Evolutionary conservation across 805 yeast species (phyloP).

Genomic region (Huiozyma naganishii): DNA sequence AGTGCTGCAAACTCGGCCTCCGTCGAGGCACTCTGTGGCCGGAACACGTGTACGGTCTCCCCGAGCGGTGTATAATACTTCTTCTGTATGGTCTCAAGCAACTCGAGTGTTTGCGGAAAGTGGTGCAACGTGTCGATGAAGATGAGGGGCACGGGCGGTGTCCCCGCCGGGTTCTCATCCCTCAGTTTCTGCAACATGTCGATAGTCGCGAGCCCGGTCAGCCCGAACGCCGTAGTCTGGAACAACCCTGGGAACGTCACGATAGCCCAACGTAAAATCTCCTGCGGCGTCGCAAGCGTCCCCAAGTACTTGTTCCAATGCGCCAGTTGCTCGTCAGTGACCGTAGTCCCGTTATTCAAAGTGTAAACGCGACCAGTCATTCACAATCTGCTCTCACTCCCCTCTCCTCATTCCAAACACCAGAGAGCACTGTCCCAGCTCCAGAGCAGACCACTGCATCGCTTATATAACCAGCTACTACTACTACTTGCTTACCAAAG

Average conservation of each 20-base stretch:
- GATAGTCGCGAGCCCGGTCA: constrained; percentile 80
- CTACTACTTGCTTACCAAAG: too few species aligned
- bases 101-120: constrained; percentile 83
- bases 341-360: constrained; percentile 25
- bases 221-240: constrained; percentile 93
- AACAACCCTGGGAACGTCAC: constrained; percentile 71
- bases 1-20: constrained; percentile 53
- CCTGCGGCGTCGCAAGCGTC: constrained; percentile 46
- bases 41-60: constrained; percentile 47
- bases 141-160: constrained; percentile 46
- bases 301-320: constrained; percentile 56
- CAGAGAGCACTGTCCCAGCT: too few species aligned
- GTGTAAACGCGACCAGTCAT: constrained; percentile 4
- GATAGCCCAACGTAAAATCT: constrained; percentile 72
- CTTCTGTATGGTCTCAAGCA: constrained; percentile 47
- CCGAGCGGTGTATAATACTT: constrained; percentile 35
- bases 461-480: too few species aligned
- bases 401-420: neutral
- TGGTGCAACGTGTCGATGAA: constrained; percentile 88
- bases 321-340: constrained; percentile 45
- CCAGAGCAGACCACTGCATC: too few species aligned
- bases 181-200: constrained; percentile 62
- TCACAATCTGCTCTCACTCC: too few species aligned
- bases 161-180: constrained; percentile 9
- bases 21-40: constrained; percentile 46